Conservation (phyloP, 495 filamentous ascomycete species). For the Hyaloscypha bicolor region DNA sequence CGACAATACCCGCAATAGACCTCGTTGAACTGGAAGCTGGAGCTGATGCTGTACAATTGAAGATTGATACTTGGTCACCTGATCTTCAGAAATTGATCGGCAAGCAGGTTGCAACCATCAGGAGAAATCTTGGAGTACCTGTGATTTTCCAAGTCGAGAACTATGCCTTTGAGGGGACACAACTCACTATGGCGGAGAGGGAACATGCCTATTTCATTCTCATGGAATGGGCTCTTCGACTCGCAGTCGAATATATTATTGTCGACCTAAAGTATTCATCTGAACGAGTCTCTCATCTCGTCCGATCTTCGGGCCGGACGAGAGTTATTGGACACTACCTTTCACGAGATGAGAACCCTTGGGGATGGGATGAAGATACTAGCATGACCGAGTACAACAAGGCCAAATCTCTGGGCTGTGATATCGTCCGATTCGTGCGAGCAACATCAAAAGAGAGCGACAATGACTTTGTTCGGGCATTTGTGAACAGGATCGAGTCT, state of each 20-base stretch:
- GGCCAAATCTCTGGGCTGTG: slow-evolving; percentile 66
- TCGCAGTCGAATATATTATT: slow-evolving; percentile 74
- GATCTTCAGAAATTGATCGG: slow-evolving; percentile 46
- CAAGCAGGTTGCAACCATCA: slow-evolving; percentile 47
- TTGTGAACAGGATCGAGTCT: slow-evolving; percentile 49
- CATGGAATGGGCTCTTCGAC: slow-evolving; percentile 66
- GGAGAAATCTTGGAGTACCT: slow-evolving; percentile 63
- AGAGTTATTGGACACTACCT: slow-evolving; percentile 75
- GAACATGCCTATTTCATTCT: slow-evolving; percentile 60
- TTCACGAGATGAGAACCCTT: slow-evolving; percentile 47
- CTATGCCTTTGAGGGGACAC: slow-evolving; percentile 42
- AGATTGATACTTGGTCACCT: slow-evolving; percentile 64
- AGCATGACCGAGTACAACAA: slow-evolving; percentile 57
- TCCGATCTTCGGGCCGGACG: slow-evolving; percentile 62
- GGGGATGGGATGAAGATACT: slow-evolving; percentile 63
- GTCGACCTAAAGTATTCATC: slow-evolving; percentile 61
- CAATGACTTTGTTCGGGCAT: slow-evolving; percentile 57
- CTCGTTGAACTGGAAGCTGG: slow-evolving; percentile 67
- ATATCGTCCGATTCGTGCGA: slow-evolving; percentile 68
- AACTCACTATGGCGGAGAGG: slow-evolving; percentile 30
- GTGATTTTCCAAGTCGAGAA: slow-evolving; percentile 70
- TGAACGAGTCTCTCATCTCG: slow-evolving; percentile 51
- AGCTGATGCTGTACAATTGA: slow-evolving; percentile 72
- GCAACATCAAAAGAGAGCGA: slow-evolving; percentile 62
- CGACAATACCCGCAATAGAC: slow-evolving; percentile 52